These are phyloP conservation scores for Mortierella alpina DNA, from an alignment of 192 early-diverging fungal genomes.

Conservation along the genomic window DNA sequence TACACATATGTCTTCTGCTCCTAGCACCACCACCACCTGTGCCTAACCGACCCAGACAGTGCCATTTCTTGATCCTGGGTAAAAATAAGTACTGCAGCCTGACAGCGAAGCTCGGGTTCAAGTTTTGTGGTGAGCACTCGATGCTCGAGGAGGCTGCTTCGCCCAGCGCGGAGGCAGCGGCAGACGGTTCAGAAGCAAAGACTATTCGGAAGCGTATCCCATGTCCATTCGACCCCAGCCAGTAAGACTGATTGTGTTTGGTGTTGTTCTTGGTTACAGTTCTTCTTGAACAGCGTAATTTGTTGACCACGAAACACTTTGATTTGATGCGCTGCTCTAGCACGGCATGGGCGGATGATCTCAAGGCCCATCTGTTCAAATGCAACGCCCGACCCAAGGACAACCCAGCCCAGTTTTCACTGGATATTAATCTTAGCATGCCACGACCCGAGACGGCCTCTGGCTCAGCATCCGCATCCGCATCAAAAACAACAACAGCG, in stretches of 20 bases:
- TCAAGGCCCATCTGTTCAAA: slow-evolving; percentile 69
- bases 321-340: slow-evolving; percentile 24
- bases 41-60: slow-evolving; percentile 42
- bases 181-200: slow-evolving; percentile 6
- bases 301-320: neutral
- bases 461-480: too few relatives aligned
- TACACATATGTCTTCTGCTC: neutral
- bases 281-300: neutral
- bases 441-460: slow-evolving; percentile 22
- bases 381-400: slow-evolving; percentile 75
- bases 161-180: neutral
- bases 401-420: slow-evolving; percentile 25
- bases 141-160: slow-evolving; percentile 27
- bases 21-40: slow-evolving; percentile 45
- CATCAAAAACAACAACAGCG: slow-evolving; percentile 7
- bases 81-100: slow-evolving; percentile 77
- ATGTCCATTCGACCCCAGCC: slow-evolving; percentile 78
- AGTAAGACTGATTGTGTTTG: slow-evolving; percentile 58
- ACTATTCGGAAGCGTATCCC: slow-evolving; percentile 65
- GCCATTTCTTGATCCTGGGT: slow-evolving; percentile 65
- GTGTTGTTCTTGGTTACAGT: neutral
- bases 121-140: slow-evolving; percentile 81
- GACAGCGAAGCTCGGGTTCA: slow-evolving; percentile 58
- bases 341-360: slow-evolving; percentile 61
- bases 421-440: slow-evolving; percentile 58